Base-by-base conservation (phyloP, 1,139 yeast species). In the Geotrichum europaeum region DNA sequence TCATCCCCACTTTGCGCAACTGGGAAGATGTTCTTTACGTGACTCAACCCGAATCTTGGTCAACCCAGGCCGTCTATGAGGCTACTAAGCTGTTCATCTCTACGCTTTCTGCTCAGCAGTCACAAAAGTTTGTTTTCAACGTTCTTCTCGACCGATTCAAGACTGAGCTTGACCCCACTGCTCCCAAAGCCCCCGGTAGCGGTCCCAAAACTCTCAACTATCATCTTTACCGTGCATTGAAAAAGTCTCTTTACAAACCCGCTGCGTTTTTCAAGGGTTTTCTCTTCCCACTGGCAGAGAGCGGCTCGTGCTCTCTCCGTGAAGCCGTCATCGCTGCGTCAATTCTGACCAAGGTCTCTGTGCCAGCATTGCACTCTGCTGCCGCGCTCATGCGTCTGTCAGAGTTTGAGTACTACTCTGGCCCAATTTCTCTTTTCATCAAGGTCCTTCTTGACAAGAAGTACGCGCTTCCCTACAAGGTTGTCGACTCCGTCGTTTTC, bases 241-340 rank as follows among this genome's bases (percentile, higher is more conserved):
- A 92, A 74, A 95, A 95, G 76, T 84, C 97, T 0, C 81, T 95
- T 60, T 94, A 94, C 78, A 95, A 94, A 75, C 99, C 99, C 30
- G 94, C 96, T 61, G 99, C 99, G 18, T 95, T 92, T 70, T 94
- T 94, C 81, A 92, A 91, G 75, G 99, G 99, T 1, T 92, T 94
- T 70, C 78, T 94, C 63, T 89, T 94, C 72, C 98, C 98, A 15
- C 79, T 94, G 62, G 96, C 89, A 70, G 82, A 85, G 36, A 65
- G 70, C 24, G 77, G 76, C n/a, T 69, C 74, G 24, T 92, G 98
- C 75, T 81, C 96, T 9, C 86, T 89, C 20, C 84, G 96, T 71
- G 99, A 94, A 73, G 98, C 99, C 0, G 86, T 96, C 60, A 91
- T 94, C 73, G 96, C 95, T 24, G 96, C 96, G 20, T 91, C 97